Percentiles rank a stretch among this genome's conserved stretches.
phyloP scores from a whole-genome alignment of 495 filamentous ascomycete genomes.

The Rostrohypoxylon terebratum region DNA sequence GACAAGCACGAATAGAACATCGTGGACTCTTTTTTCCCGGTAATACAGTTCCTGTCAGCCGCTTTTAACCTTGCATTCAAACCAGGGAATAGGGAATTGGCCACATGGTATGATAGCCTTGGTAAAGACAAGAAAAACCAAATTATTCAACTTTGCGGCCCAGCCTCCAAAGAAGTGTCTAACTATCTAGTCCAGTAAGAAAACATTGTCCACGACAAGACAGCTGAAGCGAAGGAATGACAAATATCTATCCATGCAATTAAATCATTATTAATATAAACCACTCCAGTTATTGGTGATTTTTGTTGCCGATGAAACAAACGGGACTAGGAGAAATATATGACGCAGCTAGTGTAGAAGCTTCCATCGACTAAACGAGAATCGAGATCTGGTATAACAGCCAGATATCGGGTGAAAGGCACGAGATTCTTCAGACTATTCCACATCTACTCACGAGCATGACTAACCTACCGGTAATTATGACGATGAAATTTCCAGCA shows the following conservation, averaged over 20 bases:
- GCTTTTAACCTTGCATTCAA: constrained; percentile 19
- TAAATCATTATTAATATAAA: constrained; percentile 11
- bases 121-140: constrained; percentile 1
- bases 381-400: neutral
- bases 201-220: neutral
- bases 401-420: constrained; percentile 9
- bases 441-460: no score
- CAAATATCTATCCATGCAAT: neutral
- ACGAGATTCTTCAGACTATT: neutral
- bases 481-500: no score
- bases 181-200: neutral
- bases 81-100: constrained; percentile 9
- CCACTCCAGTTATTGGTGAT: constrained; percentile 10
- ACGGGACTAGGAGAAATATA: neutral
- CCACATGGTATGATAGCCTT: neutral
- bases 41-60: constrained; percentile 5
- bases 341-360: neutral
- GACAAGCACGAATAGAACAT: constrained; percentile 12
- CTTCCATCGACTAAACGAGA: neutral
- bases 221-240: neutral
- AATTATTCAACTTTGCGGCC: constrained; percentile 1
- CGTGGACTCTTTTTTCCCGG: constrained; percentile 27
- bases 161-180: neutral
- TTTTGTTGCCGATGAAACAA: constrained; percentile 1
- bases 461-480: no score